phyloP scores from a whole-genome alignment of 2,329 filamentous ascomycete genomes.

The Claviceps maximensis region DNA sequence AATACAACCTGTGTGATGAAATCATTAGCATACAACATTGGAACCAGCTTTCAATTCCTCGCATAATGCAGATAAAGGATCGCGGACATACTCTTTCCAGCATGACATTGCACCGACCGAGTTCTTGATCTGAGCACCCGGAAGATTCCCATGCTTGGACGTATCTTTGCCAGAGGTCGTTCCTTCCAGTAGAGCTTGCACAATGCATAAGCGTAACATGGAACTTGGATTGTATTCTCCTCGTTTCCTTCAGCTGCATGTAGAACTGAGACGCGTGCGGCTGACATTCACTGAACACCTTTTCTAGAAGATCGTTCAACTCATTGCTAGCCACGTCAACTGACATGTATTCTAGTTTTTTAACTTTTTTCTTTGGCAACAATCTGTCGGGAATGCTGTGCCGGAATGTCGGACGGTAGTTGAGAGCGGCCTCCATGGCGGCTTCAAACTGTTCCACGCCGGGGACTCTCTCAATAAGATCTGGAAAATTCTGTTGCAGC shows the following conservation, averaged over 20 bases:
- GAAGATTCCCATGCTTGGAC: constrained; percentile 38
- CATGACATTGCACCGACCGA: constrained; percentile 52
- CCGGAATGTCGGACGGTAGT: constrained; percentile 64
- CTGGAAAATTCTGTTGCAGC: constrained; percentile 66
- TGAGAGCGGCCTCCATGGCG: constrained; percentile 61
- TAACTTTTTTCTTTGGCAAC: constrained; percentile 23
- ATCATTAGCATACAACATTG: not conserved
- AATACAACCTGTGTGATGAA: constrained; percentile 49
- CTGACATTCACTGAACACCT: constrained; percentile 47
- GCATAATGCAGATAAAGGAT: not conserved
- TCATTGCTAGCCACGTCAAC: constrained; percentile 31
- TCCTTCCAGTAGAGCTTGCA: constrained; percentile 43
- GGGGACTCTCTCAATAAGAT: constrained; percentile 59
- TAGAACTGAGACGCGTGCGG: constrained; percentile 46
- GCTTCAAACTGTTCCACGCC: constrained; percentile 60
- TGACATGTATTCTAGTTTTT: constrained; percentile 45
- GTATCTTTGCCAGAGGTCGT: constrained; percentile 67
- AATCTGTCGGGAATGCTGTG: constrained; percentile 52
- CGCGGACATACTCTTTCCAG: constrained; percentile 40
- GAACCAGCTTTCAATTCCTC: not conserved
- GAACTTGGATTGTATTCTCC: constrained; percentile 72
- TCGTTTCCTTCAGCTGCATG: constrained; percentile 55
- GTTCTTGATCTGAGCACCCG: constrained; percentile 16
- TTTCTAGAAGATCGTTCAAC: constrained; percentile 46
- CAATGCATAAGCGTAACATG: constrained; percentile 92